phyloP scores from a whole-genome alignment of 106 monocot species.

The Dioscorea alata region DNA sequence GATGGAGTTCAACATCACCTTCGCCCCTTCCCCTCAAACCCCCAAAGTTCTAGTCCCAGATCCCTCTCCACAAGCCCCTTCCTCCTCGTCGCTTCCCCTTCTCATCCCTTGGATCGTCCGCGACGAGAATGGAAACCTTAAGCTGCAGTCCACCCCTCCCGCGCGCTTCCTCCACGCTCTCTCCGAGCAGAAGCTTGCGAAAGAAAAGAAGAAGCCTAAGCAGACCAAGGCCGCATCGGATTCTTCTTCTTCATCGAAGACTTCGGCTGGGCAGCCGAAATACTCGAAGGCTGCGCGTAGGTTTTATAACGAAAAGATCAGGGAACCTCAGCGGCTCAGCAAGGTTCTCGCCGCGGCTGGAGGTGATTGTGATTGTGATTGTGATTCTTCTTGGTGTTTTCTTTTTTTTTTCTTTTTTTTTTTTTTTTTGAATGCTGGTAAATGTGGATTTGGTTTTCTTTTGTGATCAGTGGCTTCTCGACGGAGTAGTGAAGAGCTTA shows the following conservation, averaged over 20 bases:
- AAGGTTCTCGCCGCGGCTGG: conserved; percentile 87
- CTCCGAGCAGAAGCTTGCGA: conserved; percentile 7
- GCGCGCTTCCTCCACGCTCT: conserved; percentile 61
- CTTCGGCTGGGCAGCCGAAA: conserved; percentile 27
- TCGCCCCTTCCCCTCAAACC: conserved; percentile 22
- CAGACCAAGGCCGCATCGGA: background rate
- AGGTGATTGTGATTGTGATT: conserved; percentile 35
- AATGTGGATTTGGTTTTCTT: background rate
- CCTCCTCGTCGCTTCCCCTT: conserved; percentile 25
- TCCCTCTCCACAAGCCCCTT: conserved; percentile 4
- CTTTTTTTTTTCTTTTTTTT: background rate
- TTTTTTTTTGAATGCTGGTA: background rate
- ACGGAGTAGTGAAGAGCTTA: conserved; percentile 76
- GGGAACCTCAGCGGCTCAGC: conserved; percentile 73
- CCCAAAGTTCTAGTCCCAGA: conserved; percentile 29
- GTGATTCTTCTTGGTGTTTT: background rate
- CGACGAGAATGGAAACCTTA: conserved; percentile 48
- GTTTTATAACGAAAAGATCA: conserved; percentile 78
- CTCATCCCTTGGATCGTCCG: conserved; percentile 74
- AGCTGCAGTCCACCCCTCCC: conserved; percentile 55
- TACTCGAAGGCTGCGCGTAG: conserved; percentile 96
- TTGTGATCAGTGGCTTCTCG: conserved; percentile 69
- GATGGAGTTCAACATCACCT: conserved; percentile 60
- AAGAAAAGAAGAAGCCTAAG: conserved; percentile 10
- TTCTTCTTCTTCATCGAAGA: background rate